Evolutionary conservation across 2,329 filamentous ascomycete species (phyloP).

Genomic region (Knufia fluminis): DNA sequence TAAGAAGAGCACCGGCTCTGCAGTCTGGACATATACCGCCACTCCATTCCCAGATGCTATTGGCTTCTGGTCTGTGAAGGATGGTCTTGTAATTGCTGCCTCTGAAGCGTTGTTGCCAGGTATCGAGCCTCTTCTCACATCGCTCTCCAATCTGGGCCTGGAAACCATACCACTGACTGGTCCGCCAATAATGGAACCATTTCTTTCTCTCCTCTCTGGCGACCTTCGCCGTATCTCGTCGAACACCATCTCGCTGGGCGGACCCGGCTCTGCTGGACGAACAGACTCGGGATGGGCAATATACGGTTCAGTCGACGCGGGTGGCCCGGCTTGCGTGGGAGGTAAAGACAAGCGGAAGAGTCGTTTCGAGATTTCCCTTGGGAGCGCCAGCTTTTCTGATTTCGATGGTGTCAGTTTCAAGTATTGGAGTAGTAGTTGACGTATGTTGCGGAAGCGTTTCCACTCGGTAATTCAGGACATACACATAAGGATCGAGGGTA

Average conservation of each 20-base stretch:
- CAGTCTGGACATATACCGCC: slow-evolving; percentile 37
- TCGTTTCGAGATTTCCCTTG: slow-evolving; percentile 40
- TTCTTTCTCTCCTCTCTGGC: slow-evolving; percentile 16
- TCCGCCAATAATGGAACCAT: slow-evolving; percentile 21
- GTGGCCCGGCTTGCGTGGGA: background rate
- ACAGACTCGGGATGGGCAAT: slow-evolving; percentile 12
- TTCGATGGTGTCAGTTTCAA: slow-evolving; percentile 3
- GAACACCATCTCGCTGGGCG: slow-evolving; percentile 26
- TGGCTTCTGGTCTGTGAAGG: slow-evolving; percentile 37
- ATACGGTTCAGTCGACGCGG: background rate
- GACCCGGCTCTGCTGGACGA: slow-evolving; percentile 30
- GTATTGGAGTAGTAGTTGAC: background rate
- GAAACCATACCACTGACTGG: slow-evolving; percentile 23
- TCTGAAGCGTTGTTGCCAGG: slow-evolving; percentile 23
- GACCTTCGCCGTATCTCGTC: slow-evolving; percentile 13
- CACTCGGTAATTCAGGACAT: background rate
- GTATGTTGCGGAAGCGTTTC: background rate
- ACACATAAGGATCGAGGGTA: background rate
- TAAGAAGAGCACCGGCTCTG: slow-evolving; percentile 41
- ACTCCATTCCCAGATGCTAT: slow-evolving; percentile 42
- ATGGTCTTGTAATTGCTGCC: slow-evolving; percentile 26
- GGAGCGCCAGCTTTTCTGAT: slow-evolving; percentile 33
- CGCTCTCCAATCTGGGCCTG: slow-evolving; percentile 22
- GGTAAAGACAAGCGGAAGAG: slow-evolving; percentile 33
- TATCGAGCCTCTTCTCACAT: slow-evolving; percentile 15